A percentile compares a stretch with the other conserved stretches of the same genome.
Conservation (phyloP, 139 green algal species). For the Micractinium conductrix region DNA sequence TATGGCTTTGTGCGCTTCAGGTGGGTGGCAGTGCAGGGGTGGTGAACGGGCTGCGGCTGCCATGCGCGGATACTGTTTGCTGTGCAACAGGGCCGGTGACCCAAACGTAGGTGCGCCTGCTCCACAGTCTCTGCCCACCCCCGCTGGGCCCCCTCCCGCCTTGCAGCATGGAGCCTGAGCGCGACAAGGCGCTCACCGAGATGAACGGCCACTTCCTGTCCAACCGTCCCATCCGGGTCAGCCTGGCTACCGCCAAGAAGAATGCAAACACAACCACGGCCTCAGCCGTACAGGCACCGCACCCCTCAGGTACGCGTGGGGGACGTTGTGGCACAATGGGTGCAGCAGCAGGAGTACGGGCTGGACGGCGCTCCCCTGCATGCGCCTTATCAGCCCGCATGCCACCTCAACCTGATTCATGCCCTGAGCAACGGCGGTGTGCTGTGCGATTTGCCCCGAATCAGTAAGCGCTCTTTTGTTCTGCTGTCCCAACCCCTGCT, state of each 20-base stretch:
- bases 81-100: background rate
- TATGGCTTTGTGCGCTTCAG: conserved; percentile 97
- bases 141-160: background rate
- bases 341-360: no score
- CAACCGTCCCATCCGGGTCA: conserved; percentile 80
- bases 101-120: background rate
- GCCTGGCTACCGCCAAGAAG: conserved; percentile 75
- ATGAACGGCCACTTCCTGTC: conserved; percentile 88
- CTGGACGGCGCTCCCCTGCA: no score
- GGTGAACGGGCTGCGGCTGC: no score
- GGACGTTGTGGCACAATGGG: no score
- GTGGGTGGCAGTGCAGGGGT: background rate
- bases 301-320: conserved; percentile 42
- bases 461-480: no score
- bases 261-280: conserved; percentile 43
- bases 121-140: background rate
- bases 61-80: no score
- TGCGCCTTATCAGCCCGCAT: no score
- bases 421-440: no score
- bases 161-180: conserved; percentile 69
- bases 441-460: no score
- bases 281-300: conserved; percentile 30
- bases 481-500: no score
- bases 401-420: background rate
- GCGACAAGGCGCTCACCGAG: conserved; percentile 83